phyloP scores from a whole-genome alignment of 176 grass and related monocot species.

The Zoysia pacifica region DNA sequence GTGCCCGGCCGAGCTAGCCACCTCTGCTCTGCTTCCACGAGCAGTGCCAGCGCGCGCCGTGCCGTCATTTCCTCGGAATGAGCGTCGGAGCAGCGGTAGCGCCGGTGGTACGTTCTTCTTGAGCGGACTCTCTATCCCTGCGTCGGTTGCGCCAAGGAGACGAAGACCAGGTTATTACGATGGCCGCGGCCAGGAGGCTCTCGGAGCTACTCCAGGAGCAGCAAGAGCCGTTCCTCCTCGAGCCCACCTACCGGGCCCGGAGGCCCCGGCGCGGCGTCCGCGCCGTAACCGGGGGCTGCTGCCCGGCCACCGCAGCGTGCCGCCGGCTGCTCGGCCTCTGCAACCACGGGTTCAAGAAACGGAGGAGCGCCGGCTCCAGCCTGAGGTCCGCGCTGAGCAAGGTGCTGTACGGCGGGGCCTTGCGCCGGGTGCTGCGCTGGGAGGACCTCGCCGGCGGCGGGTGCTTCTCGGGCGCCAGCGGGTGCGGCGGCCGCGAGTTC shows the following conservation, averaged over 20 bases:
- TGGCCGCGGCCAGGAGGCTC: slow-evolving; percentile 65
- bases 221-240: slow-evolving; percentile 93
- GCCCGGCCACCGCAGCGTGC: slow-evolving; percentile 24
- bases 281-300: slow-evolving; percentile 1
- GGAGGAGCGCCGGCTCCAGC: background rate
- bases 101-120: background rate
- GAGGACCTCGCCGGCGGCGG: slow-evolving; percentile 29
- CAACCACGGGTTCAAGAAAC: slow-evolving; percentile 56
- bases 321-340: slow-evolving; percentile 56
- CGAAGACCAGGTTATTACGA: background rate
- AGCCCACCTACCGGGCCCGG: slow-evolving; percentile 32
- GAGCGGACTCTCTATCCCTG: background rate
- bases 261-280: slow-evolving; percentile 16
- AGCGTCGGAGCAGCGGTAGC: background rate
- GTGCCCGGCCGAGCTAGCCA: background rate
- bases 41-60: background rate
- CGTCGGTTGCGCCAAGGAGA: background rate
- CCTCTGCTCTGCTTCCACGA: background rate
- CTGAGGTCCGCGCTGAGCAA: slow-evolving; percentile 38
- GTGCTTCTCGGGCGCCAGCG: slow-evolving; percentile 30
- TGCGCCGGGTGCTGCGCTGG: slow-evolving; percentile 43
- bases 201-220: slow-evolving; percentile 94
- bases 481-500: slow-evolving; percentile 46
- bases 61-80: slow-evolving; percentile 5
- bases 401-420: slow-evolving; percentile 39